Base-by-base conservation (phyloP, 1,284 basidiomycete species). In the Neolentinus lepideus region DNA sequence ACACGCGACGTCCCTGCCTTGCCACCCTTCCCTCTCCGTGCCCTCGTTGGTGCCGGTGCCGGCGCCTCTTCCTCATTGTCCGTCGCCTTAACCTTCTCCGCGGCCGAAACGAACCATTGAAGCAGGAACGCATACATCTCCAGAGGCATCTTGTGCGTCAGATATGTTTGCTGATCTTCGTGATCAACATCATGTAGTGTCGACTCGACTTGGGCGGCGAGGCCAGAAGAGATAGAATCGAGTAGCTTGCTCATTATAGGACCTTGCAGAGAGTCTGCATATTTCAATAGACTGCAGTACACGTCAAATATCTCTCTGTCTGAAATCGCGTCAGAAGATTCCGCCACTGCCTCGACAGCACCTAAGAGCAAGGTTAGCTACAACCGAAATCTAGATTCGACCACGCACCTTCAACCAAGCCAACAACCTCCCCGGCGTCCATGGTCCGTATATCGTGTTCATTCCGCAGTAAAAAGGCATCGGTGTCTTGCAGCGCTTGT, bases 71-170 rank as follows among this genome's bases (percentile, higher is more conserved):
- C 83, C 11, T 79, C 80, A 6, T 77, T 78, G 1, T 76, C 79
- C 3, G 75, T 71, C 2, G 74, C 72, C 54, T 85, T 86, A 55
- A 86, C 81, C 60, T 85, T 87, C 69, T 95, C 92, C 1, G 85
- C 88, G 0, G 83, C 83, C 16, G 73, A 71, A 21, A 91, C 86
- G 65, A 93, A 93, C 92, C 92, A 96, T 60, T 86, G 78, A 8
- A 96, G 69, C 21, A 96, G 73, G 67, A 96, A 97, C 2, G 88
- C 88, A 68, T 92, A 96, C 75, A 89, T 85, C 68, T 97, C 94
- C 52, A 97, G 74, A 0, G 91, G 82, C 1, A 68, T 65, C 66
- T 87, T 88, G 71, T 94, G 92, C 0, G 77, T 68, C 61, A 82
- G 73, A 57, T 87, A 83, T 0, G 79, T 78, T 50, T 90, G 81